Conservation (phyloP, 768 basidiomycete species). For the Daedalea quercina region DNA sequence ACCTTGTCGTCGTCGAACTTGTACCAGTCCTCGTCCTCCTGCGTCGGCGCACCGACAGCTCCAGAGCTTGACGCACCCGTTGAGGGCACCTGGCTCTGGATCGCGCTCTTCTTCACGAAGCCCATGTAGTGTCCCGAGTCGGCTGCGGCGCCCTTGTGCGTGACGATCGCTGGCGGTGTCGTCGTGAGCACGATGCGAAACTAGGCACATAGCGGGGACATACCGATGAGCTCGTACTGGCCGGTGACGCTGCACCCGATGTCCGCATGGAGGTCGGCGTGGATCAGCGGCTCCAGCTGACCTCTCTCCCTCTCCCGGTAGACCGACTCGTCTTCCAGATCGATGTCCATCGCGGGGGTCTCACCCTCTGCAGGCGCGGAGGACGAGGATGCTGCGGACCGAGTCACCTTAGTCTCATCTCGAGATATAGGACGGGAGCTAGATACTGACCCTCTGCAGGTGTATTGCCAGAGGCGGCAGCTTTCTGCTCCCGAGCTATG, state of each 20-base stretch:
- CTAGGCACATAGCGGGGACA: constrained; percentile 23
- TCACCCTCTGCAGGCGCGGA: constrained; percentile 15
- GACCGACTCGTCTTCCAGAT: constrained; percentile 59
- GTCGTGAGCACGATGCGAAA: not conserved
- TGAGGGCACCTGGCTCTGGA: constrained; percentile 34
- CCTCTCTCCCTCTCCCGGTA: constrained; percentile 58
- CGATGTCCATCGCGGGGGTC: constrained; percentile 26
- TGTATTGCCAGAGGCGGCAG: constrained; percentile 24
- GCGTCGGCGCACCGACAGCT: constrained; percentile 23
- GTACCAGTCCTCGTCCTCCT: constrained; percentile 83
- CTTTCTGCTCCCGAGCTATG: constrained; percentile 21
- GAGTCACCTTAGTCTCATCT: constrained; percentile 13
- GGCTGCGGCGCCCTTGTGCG: constrained; percentile 93
- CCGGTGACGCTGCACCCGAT: constrained; percentile 72
- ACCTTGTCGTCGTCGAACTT: constrained; percentile 98
- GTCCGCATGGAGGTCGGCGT: constrained; percentile 57
- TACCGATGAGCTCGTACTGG: constrained; percentile 88
- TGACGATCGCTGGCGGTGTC: constrained; percentile 65
- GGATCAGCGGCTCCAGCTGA: constrained; percentile 59
- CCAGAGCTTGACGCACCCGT: constrained; percentile 9
- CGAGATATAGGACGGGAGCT: constrained; percentile 14
- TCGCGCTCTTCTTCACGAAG: constrained; percentile 75
- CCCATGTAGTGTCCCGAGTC: constrained; percentile 96
- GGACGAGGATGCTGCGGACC: constrained; percentile 15
- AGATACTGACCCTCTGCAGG: constrained; percentile 5